These are phyloP conservation scores for Suillus fuscotomentosus DNA, from an alignment of 768 basidiomycete species.

Conservation along the genomic window DNA sequence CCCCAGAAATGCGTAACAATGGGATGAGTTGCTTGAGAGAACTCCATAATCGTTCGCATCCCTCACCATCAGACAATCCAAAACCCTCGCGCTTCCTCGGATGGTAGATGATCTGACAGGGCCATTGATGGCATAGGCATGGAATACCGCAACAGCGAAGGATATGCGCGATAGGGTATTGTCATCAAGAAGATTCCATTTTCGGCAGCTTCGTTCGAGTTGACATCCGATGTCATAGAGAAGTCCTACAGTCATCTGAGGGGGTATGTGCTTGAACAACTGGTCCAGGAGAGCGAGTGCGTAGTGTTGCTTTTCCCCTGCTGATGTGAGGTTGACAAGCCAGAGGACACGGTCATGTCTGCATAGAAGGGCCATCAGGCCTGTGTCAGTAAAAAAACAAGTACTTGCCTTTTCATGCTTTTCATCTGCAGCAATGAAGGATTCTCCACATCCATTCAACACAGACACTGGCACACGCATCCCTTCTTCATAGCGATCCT, in stretches of 20 bases:
- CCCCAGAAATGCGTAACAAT: slow-evolving; percentile 12
- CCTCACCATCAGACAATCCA: slow-evolving; percentile 36
- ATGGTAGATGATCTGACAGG: slow-evolving; percentile 35
- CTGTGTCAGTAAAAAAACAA: slow-evolving; percentile 16
- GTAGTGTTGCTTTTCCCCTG: slow-evolving; percentile 19
- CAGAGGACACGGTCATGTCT: slow-evolving; percentile 18
- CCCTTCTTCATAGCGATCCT: slow-evolving; percentile 17
- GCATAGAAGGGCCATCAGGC: slow-evolving; percentile 16
- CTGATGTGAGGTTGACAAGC: slow-evolving; percentile 16
- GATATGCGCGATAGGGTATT: slow-evolving; percentile 8
- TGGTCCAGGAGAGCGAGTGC: slow-evolving; percentile 17
- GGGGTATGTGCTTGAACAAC: slow-evolving; percentile 18
- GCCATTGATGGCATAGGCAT: slow-evolving; percentile 35
- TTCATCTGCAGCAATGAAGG: slow-evolving; percentile 24
- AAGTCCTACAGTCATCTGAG: slow-evolving; percentile 11
- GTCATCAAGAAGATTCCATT: background rate
- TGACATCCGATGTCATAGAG: slow-evolving; percentile 26
- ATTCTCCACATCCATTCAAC: slow-evolving; percentile 31
- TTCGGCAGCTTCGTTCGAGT: slow-evolving; percentile 16
- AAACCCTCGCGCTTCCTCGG: slow-evolving; percentile 27
- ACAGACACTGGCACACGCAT: slow-evolving; percentile 28
- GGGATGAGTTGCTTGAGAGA: slow-evolving; percentile 21
- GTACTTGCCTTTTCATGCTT: slow-evolving; percentile 18
- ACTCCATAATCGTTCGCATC: slow-evolving; percentile 35
- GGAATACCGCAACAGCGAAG: slow-evolving; percentile 33